A percentile compares a stretch with the other conserved stretches of the same genome.
These are phyloP conservation scores for Rhododendron griersonianum DNA, from an alignment of 148 eudicot genomes.

Conservation along the genomic window DNA sequence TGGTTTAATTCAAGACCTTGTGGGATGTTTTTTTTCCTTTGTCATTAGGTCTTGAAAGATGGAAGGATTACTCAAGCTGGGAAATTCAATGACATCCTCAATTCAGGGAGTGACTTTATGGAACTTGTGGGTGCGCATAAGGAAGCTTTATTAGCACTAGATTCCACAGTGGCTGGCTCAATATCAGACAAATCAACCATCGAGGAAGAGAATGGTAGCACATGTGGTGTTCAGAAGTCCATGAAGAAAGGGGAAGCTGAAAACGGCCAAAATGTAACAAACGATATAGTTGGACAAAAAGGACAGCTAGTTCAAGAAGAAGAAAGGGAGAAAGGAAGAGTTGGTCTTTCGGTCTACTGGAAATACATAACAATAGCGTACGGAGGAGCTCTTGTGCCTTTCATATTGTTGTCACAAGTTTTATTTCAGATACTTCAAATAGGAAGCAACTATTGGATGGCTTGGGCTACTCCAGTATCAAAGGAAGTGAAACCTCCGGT, in stretches of 20 bases:
- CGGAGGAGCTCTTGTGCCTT: conserved; percentile 52
- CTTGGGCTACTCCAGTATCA: conserved; percentile 60
- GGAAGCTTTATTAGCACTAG: conserved; percentile 43
- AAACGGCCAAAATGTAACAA: conserved; percentile 16
- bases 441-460: conserved; percentile 64
- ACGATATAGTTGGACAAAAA: conserved; percentile 25
- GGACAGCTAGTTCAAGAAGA: conserved; percentile 63
- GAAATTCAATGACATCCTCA: conserved; percentile 44
- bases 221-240: neutral
- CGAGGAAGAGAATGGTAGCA: conserved; percentile 2
- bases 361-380: conserved; percentile 54
- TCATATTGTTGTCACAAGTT: conserved; percentile 42
- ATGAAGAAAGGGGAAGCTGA: conserved; percentile 15
- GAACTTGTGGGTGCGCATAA: conserved; percentile 59
- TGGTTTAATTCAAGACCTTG: neutral
- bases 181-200: neutral
- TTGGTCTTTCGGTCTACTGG: conserved; percentile 54
- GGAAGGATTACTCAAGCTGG: conserved; percentile 58
- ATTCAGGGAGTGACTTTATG: conserved; percentile 51
- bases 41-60: conserved; percentile 51
- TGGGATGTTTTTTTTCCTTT: neutral
- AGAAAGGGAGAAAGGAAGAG: conserved; percentile 62
- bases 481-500: conserved; percentile 35
- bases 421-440: conserved; percentile 51
- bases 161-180: conserved; percentile 22